Conservation (phyloP, 1,139 yeast genomes). For the Lodderomyces margitis region DNA sequence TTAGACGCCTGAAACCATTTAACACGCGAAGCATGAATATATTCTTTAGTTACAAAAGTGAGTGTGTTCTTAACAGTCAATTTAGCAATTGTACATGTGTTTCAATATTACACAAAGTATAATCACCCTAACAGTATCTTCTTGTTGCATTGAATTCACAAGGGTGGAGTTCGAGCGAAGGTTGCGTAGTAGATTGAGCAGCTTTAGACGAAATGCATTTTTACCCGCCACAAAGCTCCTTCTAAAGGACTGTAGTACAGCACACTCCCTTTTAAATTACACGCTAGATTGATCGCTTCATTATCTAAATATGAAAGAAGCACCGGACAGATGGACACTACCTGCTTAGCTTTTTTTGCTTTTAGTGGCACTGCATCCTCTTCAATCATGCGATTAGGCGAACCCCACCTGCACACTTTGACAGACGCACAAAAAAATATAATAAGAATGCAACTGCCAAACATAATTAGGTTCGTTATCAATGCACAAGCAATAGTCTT, state of each 20-base stretch:
- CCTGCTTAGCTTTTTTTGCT: neutral
- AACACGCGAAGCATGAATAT: neutral
- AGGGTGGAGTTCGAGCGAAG: too few relatives aligned
- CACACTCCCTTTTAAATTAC: too few relatives aligned
- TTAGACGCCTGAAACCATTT: neutral
- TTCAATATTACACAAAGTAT: neutral
- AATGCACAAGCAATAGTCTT: too few relatives aligned
- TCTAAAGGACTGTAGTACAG: too few relatives aligned
- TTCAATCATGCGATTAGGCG: neutral
- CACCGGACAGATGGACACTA: neutral
- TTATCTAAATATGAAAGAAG: too few relatives aligned
- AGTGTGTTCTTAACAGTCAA: too few relatives aligned
- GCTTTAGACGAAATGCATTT: neutral
- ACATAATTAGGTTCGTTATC: too few relatives aligned
- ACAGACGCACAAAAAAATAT: slow-evolving; percentile 1
- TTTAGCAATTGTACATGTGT: neutral
- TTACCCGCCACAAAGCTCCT: neutral
- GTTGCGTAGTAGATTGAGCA: neutral
- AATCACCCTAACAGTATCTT: too few relatives aligned
- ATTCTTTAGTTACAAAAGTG: neutral
- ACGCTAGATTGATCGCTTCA: too few relatives aligned
- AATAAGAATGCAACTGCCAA: too few relatives aligned
- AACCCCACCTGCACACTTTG: neutral
- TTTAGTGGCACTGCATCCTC: neutral
- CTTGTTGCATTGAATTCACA: too few relatives aligned